These are phyloP conservation scores for Calophaca sinica DNA, from an alignment of 306 rosid genomes.

Conservation along the genomic window DNA sequence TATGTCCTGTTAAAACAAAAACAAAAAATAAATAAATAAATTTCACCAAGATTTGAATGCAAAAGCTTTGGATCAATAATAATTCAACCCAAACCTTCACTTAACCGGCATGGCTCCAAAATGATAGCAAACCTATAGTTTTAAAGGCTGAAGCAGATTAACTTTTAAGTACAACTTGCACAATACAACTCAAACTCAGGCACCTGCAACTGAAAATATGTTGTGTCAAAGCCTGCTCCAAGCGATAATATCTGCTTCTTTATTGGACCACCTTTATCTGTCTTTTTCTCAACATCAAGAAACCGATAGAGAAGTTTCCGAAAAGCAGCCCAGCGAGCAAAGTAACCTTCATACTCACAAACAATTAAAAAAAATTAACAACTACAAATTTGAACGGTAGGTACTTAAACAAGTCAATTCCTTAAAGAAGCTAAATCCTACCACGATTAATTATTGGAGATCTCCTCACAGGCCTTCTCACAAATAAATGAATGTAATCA, in stretches of 20 bases:
- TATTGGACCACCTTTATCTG: conserved; percentile 22
- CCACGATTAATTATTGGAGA: conserved; percentile 97
- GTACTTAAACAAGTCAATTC: conserved; percentile 33
- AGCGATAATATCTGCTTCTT: conserved; percentile 63
- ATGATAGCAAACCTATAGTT: conserved; percentile 29
- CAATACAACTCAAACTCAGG: conserved; percentile 42
- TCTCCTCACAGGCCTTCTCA: conserved; percentile 86
- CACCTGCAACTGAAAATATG: conserved; percentile 96
- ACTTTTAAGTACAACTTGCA: conserved; percentile 31
- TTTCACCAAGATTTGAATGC: not conserved
- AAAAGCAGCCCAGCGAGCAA: conserved; percentile 89
- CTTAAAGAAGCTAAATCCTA: conserved; percentile 47
- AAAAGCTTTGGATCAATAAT: conserved; percentile 32
- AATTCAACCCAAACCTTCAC: conserved; percentile 31
- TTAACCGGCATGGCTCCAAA: conserved; percentile 5
- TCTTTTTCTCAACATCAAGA: conserved; percentile 64
- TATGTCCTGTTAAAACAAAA: not conserved
- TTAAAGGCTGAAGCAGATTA: conserved; percentile 8
- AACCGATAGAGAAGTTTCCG: conserved; percentile 79
- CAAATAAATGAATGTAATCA: conserved; percentile 84
- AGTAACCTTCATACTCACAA: conserved; percentile 68
- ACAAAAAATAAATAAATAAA: too few relatives aligned
- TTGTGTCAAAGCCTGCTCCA: conserved; percentile 95
- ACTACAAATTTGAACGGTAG: conserved; percentile 17
- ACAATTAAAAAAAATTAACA: conserved; percentile 31